Evolutionary conservation across 352 stramenopile species (phyloP), one percentile per base, ranked within the genome.

Genomic region (Blastocystis sp.): DNA sequence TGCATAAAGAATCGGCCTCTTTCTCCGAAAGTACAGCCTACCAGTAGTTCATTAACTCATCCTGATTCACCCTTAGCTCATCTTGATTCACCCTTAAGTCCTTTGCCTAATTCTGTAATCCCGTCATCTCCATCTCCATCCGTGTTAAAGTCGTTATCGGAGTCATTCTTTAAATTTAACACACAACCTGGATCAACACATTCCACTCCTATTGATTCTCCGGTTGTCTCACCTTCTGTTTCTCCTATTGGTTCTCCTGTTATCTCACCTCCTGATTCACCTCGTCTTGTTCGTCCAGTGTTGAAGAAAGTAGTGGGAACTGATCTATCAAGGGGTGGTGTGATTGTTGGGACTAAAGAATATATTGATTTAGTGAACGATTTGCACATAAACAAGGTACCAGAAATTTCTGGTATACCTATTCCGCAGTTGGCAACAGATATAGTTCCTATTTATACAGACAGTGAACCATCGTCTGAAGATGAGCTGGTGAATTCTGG

Each of bases 371-470:
- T 85, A 53, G 7, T 50, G 18, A 45, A 50, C 4, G 18, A 6
- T 2, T 39, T 68, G 30, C 45, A 85, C 26, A 1, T 30, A 5
- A 26, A 11, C 20, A 6, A 34, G 24, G 73, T n/a, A 24, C 11
- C 73, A 9, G 2, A 56, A 39, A 65, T 43, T 73, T 26, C 63
- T 18, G 24, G 6, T 18, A 34, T 85, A 2, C 7, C 9, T 26
- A 56, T 47, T 20, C 70, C 43, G 62, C 30, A 85, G 30, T 55
- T 85, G 5, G 73, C 65, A 13, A 20, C 73, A 9, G 2, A 16
- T 13, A 37, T 85, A 24, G 73, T 85, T 43, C 73, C 73, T 24
- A 85, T 85, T 24, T 85, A 85, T 45, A 66, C 73, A 20, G 73
- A 85, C 55, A 66, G 45, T n/a, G 73, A 85, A 8, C 30, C 66